These are phyloP conservation scores for Wallacemonas sp. DNA, from an alignment of 208 protist species.

Conservation along the genomic window DNA sequence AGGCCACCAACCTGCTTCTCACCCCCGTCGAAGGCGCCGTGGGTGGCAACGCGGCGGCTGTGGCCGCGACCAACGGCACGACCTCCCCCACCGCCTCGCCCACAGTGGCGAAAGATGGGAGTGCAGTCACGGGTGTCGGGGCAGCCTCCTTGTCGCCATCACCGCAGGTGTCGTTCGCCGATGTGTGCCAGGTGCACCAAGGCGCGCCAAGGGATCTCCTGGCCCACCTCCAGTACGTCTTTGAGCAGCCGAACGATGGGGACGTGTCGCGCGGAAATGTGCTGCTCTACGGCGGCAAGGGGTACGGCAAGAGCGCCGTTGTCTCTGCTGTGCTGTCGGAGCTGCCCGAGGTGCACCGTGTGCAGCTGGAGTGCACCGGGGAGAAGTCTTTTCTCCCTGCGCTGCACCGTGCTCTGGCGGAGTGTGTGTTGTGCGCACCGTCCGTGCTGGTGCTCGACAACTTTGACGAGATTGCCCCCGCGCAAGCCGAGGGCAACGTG, in stretches of 20 bases:
- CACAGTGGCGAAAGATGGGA: not conserved
- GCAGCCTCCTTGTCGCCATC: not conserved
- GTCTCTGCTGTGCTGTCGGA: conserved; percentile 44
- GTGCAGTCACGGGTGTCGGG: not conserved
- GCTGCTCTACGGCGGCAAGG: conserved; percentile 78
- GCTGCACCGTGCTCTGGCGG: conserved; percentile 49
- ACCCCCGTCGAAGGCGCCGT: conserved; percentile 28
- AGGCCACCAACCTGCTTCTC: conserved; percentile 69
- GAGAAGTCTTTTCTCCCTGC: conserved; percentile 41
- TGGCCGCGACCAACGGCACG: not conserved
- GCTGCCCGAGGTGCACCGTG: conserved; percentile 48
- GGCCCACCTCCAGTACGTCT: conserved; percentile 30
- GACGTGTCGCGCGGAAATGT: conserved; percentile 60
- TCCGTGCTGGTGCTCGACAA: conserved; percentile 86
- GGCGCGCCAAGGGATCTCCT: not conserved
- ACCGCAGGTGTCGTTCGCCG: not conserved
- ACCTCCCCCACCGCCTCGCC: not conserved
- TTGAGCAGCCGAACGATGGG: conserved; percentile 48
- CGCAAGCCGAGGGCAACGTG: conserved; percentile 71
- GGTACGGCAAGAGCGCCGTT: conserved; percentile 83
- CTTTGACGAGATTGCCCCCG: conserved; percentile 78
- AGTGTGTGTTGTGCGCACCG: conserved; percentile 77
- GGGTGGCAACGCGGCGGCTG: not conserved
- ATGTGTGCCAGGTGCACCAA: conserved; percentile 9
- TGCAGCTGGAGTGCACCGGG: conserved; percentile 61